phyloP scores from a whole-genome alignment of 805 yeast genomes.

The Metschnikowia koreensis region DNA sequence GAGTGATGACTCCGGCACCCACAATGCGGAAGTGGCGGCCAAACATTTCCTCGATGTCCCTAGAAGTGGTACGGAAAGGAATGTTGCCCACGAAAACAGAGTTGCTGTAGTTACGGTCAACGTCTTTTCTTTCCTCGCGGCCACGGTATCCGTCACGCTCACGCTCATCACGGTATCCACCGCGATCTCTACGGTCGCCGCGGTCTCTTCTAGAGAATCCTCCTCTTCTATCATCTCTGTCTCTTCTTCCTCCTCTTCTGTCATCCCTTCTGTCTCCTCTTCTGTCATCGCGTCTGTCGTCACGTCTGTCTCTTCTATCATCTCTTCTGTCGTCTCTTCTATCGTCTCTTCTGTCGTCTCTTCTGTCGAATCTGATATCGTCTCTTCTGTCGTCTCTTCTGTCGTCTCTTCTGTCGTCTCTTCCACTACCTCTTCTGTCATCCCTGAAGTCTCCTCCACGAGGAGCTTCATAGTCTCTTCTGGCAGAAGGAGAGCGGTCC shows the following conservation, averaged over 20 bases:
- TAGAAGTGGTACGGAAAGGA: slow-evolving; percentile 61
- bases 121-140: slow-evolving; percentile 13
- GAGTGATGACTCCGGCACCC: slow-evolving; percentile 78
- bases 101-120: slow-evolving; percentile 53
- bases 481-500: slow-evolving; percentile 36
- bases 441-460: slow-evolving; percentile 17
- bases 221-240: slow-evolving; percentile 12
- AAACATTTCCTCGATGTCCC: slow-evolving; percentile 59
- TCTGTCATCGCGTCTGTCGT: slow-evolving; percentile 13
- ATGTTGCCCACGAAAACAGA: slow-evolving; percentile 74
- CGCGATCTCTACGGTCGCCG: slow-evolving; percentile 11
- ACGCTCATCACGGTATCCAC: slow-evolving; percentile 6
- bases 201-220: slow-evolving; percentile 13
- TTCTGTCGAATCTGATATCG: slow-evolving; percentile 17
- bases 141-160: slow-evolving; percentile 26
- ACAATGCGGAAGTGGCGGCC: slow-evolving; percentile 49
- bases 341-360: slow-evolving; percentile 17
- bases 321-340: slow-evolving; percentile 19
- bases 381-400: slow-evolving; percentile 16
- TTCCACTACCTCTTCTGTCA: slow-evolving; percentile 9
- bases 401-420: slow-evolving; percentile 28
- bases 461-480: slow-evolving; percentile 29
- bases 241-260: slow-evolving; percentile 5
- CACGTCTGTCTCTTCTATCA: slow-evolving; percentile 13
- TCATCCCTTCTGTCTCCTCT: slow-evolving; percentile 8